Conservation (phyloP, 106 monocot species). For the Dioscorea dumetorum region DNA sequence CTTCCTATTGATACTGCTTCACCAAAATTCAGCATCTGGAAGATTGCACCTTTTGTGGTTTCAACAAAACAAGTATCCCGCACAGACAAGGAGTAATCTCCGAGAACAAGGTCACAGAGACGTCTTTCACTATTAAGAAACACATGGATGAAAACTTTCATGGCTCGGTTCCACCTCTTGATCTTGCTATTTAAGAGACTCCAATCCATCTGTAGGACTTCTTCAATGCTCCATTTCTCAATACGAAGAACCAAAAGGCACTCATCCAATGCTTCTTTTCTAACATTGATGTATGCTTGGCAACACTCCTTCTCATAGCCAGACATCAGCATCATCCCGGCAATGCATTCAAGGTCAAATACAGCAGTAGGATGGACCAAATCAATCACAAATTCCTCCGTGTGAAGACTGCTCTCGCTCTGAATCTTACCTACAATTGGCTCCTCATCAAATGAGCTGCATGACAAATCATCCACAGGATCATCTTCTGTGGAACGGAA, state of each 20-base stretch:
- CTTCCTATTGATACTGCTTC: constrained; percentile 57
- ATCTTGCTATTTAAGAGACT: constrained; percentile 31
- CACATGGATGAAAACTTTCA: constrained; percentile 51
- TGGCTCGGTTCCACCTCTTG: constrained; percentile 62
- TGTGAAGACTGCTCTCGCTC: constrained; percentile 9
- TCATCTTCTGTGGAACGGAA: constrained; percentile 49
- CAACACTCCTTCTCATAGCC: constrained; percentile 62
- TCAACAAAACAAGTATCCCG: constrained; percentile 50
- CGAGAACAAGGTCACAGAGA: constrained; percentile 51
- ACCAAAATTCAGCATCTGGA: constrained; percentile 56
- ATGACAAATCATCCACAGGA: constrained; percentile 26
- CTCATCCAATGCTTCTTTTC: constrained; percentile 56
- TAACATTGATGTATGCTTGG: constrained; percentile 44
- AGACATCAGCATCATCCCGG: constrained; percentile 42
- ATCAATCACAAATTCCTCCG: constrained; percentile 30
- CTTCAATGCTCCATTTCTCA: constrained; percentile 67
- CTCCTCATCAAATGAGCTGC: constrained; percentile 45
- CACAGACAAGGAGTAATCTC: constrained; percentile 14
- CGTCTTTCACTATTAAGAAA: constrained; percentile 56
- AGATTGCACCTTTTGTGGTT: constrained; percentile 37
- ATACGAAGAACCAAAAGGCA: constrained; percentile 40
- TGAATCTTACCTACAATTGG: constrained; percentile 24
- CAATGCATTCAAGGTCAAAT: constrained; percentile 39
- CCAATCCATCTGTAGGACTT: constrained; percentile 47
- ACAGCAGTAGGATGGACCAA: constrained; percentile 36